phyloP scores from a whole-genome alignment of 352 stramenopile genomes.

The Phytophthora palmivora region DNA sequence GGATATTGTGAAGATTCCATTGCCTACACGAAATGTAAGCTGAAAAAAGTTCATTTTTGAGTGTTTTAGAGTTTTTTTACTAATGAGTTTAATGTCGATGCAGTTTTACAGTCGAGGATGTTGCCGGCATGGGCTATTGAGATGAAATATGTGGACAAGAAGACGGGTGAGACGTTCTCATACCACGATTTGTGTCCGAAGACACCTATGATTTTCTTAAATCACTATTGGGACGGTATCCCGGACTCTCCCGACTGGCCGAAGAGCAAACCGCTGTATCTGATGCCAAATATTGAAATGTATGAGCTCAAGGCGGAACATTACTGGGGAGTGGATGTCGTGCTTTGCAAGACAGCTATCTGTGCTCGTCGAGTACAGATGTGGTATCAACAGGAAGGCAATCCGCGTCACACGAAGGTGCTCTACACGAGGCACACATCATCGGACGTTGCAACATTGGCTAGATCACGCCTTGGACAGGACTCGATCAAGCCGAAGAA shows the following conservation, averaged over 20 bases:
- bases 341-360: slow-evolving; percentile 69
- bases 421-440: slow-evolving; percentile 69
- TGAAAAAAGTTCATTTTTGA: slow-evolving; percentile 1
- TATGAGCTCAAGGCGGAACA: slow-evolving; percentile 60
- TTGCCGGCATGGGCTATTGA: slow-evolving; percentile 52
- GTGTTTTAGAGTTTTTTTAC: neutral
- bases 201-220: slow-evolving; percentile 53
- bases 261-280: slow-evolving; percentile 41
- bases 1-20: slow-evolving; percentile 80
- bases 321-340: slow-evolving; percentile 57
- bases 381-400: slow-evolving; percentile 68
- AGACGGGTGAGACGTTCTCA: slow-evolving; percentile 42
- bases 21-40: slow-evolving; percentile 72
- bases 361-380: slow-evolving; percentile 47
- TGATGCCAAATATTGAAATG: slow-evolving; percentile 63
- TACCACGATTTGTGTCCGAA: slow-evolving; percentile 64
- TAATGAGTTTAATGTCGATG: neutral
- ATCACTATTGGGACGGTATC: slow-evolving; percentile 60
- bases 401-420: slow-evolving; percentile 53
- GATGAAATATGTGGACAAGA: slow-evolving; percentile 50
- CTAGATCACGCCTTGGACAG: slow-evolving; percentile 36
- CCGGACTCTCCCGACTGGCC: slow-evolving; percentile 40
- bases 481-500: slow-evolving; percentile 48
- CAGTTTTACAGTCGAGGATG: slow-evolving; percentile 50
- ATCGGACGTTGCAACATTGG: slow-evolving; percentile 52